phyloP scores from a whole-genome alignment of 768 basidiomycete species.

The Pisolithus sp. region DNA sequence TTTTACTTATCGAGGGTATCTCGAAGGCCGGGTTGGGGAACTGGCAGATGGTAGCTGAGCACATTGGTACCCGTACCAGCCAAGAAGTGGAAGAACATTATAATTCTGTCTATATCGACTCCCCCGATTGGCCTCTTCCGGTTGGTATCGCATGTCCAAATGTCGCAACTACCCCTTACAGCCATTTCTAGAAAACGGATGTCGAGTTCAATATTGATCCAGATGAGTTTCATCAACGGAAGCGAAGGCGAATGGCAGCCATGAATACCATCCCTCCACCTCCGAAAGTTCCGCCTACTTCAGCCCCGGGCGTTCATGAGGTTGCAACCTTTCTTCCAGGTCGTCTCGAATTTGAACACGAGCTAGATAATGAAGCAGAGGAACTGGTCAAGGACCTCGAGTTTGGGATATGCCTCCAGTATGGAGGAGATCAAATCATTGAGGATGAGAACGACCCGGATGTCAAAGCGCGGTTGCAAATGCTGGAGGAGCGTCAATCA shows the following conservation, averaged over 20 bases:
- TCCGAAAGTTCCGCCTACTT: conserved; percentile 75
- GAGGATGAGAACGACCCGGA: conserved; percentile 77
- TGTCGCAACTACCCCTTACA: conserved; percentile 7
- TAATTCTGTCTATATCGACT: conserved; percentile 70
- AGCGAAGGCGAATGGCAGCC: conserved; percentile 80
- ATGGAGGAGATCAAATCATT: conserved; percentile 74
- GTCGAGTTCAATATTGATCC: conserved; percentile 64
- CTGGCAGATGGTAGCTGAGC: conserved; percentile 94
- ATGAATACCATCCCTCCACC: conserved; percentile 57
- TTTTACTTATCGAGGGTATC: conserved; percentile 84
- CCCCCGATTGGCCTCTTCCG: conserved; percentile 73
- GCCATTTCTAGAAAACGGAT: conserved; percentile 35
- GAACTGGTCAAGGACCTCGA: conserved; percentile 93
- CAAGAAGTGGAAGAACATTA: conserved; percentile 95
- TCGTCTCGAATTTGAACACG: conserved; percentile 97
- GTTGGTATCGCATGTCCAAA: conserved; percentile 39
- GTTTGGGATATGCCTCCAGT: conserved; percentile 82
- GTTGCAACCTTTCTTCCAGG: conserved; percentile 91
- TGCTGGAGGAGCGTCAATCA: conserved; percentile 34
- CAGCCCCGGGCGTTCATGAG: conserved; percentile 88
- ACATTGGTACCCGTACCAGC: conserved; percentile 88
- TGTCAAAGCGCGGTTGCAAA: conserved; percentile 46
- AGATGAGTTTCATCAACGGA: conserved; percentile 81
- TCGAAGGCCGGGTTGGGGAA: conserved; percentile 87
- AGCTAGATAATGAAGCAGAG: conserved; percentile 95